These are phyloP conservation scores for Barbarea vulgaris DNA, from an alignment of 345 rosid species.

Conservation along the genomic window DNA sequence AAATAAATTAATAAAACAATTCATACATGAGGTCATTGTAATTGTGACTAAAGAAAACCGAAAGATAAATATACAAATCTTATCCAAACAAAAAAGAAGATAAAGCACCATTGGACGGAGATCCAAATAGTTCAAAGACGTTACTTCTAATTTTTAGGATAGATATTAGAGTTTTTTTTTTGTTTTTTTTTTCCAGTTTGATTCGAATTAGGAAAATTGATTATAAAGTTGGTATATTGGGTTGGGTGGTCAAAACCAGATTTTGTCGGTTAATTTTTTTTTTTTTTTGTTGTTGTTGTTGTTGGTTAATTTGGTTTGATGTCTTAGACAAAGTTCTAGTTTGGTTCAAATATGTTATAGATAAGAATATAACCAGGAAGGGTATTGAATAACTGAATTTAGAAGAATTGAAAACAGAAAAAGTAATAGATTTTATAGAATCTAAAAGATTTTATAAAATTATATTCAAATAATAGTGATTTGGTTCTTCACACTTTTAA, in stretches of 20 bases:
- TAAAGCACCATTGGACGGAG: neutral
- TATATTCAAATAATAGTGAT: no score
- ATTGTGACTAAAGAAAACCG: no score
- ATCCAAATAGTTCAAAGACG: neutral
- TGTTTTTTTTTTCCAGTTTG: neutral
- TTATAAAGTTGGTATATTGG: neutral
- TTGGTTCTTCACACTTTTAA: neutral
- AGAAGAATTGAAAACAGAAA: neutral
- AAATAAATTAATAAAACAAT: neutral
- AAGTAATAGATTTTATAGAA: no score
- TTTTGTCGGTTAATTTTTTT: neutral
- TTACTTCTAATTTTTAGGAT: neutral
- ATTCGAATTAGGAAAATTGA: neutral
- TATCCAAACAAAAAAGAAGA: no score
- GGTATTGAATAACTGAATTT: neutral
- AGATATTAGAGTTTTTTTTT: neutral
- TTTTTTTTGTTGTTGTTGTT: no score
- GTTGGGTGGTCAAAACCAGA: neutral
- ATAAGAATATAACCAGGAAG: no score
- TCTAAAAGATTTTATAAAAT: no score
- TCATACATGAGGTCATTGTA: no score
- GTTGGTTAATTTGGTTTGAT: neutral
- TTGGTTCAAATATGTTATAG: no score
- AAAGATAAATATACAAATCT: no score
- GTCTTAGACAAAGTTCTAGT: neutral